Evolutionary conservation across 176 grass and related monocot genomes (phyloP), one percentile per base, ranked within the genome.

Genomic region (Eremochloa ophiuroides): DNA sequence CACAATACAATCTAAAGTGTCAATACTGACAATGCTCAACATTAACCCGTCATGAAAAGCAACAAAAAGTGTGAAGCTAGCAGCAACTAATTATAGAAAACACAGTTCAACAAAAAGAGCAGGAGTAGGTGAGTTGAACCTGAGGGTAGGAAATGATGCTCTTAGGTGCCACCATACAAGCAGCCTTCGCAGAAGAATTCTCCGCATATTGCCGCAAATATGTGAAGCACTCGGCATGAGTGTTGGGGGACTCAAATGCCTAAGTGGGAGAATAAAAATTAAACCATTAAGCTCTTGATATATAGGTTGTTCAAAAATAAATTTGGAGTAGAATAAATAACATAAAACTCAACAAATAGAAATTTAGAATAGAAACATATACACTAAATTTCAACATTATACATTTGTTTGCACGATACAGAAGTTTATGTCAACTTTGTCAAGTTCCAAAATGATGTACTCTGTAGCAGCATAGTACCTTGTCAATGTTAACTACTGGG

Each of bases 201-300:
- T 80, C 86, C 0, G 90, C 77, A 61, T 98, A 95, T 87, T 98
- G 84, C 71, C 95, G 91, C 78, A 98, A 82, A 91, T 78, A 98
- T 68, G 84, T 73, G 73, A 93, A 91, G 82, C 88, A 95, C 25
- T 55, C 83, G 20, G 75, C 71, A 79, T 98, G 95, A 50, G 95
- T 98, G 71, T 98, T 51, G 50, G 95, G 95, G 66, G 95, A 93
- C 69, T 95, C 93, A 85, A 98, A 98, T 71, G 95, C 95, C 95
- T 98, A 82, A 35, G 27, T 61, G 58, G 25, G 58, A 61, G 9
- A 26, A 58, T n/a, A 74, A 33, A 34, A 43, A 80, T n/a, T 14
- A 28, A 28, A 33, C 2, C 65, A 83, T 25, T 72, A 25, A 20
- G 30, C 62, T 73, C 40, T 79, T 80, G 20, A 62, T 80, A 74